A percentile compares a stretch with the other conserved stretches of the same genome.
Evolutionary conservation across 257 asterid genomes (phyloP).

Genomic region (Datura wrightii): DNA sequence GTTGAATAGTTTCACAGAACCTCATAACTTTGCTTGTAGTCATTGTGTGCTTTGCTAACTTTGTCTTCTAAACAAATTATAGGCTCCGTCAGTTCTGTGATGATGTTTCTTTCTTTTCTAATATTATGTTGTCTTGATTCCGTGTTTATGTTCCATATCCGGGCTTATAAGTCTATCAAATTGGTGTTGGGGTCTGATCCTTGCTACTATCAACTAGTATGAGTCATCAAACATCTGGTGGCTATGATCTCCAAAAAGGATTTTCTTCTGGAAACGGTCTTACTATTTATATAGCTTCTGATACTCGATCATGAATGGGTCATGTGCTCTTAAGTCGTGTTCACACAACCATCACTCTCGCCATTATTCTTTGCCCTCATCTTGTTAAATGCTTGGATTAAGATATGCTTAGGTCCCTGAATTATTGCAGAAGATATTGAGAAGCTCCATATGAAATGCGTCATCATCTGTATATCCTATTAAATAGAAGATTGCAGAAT

Average conservation of each 20-base stretch:
- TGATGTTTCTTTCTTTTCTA: background rate
- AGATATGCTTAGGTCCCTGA: slow-evolving; percentile 18
- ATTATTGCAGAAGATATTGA: background rate
- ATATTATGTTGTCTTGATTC: background rate
- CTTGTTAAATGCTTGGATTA: slow-evolving; percentile 10
- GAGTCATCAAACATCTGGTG: slow-evolving; percentile 1
- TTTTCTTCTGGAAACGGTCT: background rate
- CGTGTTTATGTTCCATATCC: background rate
- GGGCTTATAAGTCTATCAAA: slow-evolving; percentile 7
- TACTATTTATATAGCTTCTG: background rate
- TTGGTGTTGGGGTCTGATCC: background rate
- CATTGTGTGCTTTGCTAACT: slow-evolving; percentile 5
- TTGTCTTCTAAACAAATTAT: background rate
- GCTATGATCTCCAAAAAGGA: background rate
- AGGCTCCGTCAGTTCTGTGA: background rate
- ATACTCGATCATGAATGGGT: background rate
- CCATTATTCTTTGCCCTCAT: background rate
- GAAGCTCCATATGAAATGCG: background rate
- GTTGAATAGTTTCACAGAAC: background rate
- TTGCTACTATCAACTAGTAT: slow-evolving; percentile 15
- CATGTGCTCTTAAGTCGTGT: background rate
- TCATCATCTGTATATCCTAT: background rate
- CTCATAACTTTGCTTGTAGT: background rate
- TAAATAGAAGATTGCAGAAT: slow-evolving; percentile 1
- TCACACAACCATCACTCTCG: background rate